These are phyloP conservation scores for Marasmius fiardii DNA, from an alignment of 1,284 basidiomycete genomes.

Conservation along the genomic window DNA sequence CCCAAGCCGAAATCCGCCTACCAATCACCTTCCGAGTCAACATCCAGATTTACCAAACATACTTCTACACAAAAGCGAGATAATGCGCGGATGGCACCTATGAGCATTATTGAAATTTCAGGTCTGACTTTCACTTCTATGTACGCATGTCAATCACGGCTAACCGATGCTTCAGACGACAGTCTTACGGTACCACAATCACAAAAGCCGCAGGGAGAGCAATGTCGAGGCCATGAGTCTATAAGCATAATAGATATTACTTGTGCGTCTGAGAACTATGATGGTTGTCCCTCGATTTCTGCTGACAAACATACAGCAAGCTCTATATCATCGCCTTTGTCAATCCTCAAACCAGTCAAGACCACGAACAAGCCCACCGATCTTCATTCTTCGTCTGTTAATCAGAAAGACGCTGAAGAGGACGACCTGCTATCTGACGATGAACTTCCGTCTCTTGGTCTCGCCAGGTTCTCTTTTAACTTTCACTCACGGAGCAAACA, in stretches of 20 bases:
- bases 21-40: neutral
- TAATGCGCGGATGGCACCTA: constrained; percentile 15
- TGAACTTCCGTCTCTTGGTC: constrained; percentile 5
- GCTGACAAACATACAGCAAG: neutral
- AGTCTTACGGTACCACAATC: neutral
- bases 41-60: neutral
- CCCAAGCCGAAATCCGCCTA: neutral
- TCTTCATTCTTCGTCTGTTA: neutral
- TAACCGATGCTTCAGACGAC: neutral
- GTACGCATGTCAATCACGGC: neutral
- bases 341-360: too few relatives aligned
- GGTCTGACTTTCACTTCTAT: constrained; percentile 11
- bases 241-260: neutral
- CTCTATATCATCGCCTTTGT: neutral
- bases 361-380: neutral
- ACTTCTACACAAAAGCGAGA: neutral
- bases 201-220: neutral
- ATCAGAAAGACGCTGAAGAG: neutral
- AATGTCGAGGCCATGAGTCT: too few relatives aligned
- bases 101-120: constrained; percentile 18
- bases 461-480: constrained; percentile 33
- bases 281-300: neutral
- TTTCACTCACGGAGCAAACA: constrained; percentile 7
- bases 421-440: constrained; percentile 6
- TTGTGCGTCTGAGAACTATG: neutral